A percentile compares a stretch with the other conserved stretches of the same genome.
Conservation (phyloP, 139 green algal genomes). For the Chlamydomonas sphaeroides region DNA sequence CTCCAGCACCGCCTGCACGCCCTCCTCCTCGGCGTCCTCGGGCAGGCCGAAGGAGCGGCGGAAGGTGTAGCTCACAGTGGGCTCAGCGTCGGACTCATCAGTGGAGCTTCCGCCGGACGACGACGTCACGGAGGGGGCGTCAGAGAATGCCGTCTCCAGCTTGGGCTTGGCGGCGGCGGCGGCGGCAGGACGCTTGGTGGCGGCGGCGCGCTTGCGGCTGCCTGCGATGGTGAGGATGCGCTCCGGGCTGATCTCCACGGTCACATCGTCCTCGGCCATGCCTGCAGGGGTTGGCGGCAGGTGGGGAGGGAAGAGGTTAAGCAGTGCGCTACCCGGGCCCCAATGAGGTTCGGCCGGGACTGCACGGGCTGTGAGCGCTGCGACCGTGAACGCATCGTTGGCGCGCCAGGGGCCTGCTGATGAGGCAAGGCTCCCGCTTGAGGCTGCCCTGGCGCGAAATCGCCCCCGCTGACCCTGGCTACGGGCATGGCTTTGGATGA, state of each 20-base stretch:
- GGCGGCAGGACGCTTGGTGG: not conserved
- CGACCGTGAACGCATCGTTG: not conserved
- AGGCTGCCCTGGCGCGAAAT: too few relatives aligned
- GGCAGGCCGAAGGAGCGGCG: slow-evolving; percentile 13
- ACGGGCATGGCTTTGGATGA: not conserved
- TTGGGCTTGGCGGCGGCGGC: not conserved
- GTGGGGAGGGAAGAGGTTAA: not conserved
- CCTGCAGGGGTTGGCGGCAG: not conserved
- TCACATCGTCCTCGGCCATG: slow-evolving; percentile 25
- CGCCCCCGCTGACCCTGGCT: too few relatives aligned
- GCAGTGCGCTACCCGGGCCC: not conserved
- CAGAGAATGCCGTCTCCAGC: not conserved
- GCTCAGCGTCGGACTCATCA: not conserved
- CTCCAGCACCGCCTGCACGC: slow-evolving; percentile 6
- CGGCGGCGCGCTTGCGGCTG: slow-evolving; percentile 1
- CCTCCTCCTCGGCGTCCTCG: slow-evolving; percentile 24
- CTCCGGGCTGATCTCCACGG: slow-evolving; percentile 5
- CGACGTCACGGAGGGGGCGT: too few relatives aligned
- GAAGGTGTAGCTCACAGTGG: slow-evolving; percentile 1
- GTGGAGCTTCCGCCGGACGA: too few relatives aligned
- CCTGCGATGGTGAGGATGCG: slow-evolving; percentile 27
- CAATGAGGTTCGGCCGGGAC: not conserved
- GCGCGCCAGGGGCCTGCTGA: too few relatives aligned
- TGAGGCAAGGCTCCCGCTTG: too few relatives aligned
- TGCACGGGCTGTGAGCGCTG: not conserved